Evolutionary conservation across 192 early-diverging fungal species (phyloP).

Genomic region (Fimicolochytrium jonesii): DNA sequence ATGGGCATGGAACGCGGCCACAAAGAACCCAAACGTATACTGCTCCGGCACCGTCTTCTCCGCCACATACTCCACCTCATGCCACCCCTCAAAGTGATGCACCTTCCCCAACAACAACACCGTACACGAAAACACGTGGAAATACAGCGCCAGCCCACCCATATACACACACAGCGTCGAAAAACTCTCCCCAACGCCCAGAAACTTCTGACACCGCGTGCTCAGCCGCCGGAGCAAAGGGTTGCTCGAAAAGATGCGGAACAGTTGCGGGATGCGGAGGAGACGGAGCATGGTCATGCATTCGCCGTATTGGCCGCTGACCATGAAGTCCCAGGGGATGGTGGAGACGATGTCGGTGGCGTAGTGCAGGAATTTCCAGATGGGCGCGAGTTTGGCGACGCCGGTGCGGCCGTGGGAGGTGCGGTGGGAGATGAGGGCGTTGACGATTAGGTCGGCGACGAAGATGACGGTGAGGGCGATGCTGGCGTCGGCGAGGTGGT

Average conservation of each 20-base stretch:
- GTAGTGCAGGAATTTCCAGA: neutral
- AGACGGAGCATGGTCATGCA: constrained; percentile 27
- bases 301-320: constrained; percentile 15
- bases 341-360: constrained; percentile 19
- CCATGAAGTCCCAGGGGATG: constrained; percentile 36
- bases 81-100: constrained; percentile 24
- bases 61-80: constrained; percentile 9
- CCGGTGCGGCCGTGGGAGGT: neutral
- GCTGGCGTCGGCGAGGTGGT: constrained; percentile 22
- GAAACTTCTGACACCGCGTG: constrained; percentile 7
- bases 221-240: constrained; percentile 20
- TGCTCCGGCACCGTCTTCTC: constrained; percentile 19
- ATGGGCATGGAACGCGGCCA: constrained; percentile 40
- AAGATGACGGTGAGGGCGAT: constrained; percentile 9
- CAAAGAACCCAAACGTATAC: constrained; percentile 41
- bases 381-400: neutral
- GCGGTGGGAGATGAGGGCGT: neutral
- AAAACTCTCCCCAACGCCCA: constrained; percentile 38
- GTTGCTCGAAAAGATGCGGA: constrained; percentile 22
- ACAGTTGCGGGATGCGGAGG: constrained; percentile 19
- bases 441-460: neutral
- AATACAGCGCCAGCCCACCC: constrained; percentile 26
- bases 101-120: constrained; percentile 35
- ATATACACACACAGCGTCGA: constrained; percentile 36
- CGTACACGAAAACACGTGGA: constrained; percentile 41